Evolutionary conservation across 352 stramenopile genomes (phyloP).

Genomic region (Lagenidium giganteum): DNA sequence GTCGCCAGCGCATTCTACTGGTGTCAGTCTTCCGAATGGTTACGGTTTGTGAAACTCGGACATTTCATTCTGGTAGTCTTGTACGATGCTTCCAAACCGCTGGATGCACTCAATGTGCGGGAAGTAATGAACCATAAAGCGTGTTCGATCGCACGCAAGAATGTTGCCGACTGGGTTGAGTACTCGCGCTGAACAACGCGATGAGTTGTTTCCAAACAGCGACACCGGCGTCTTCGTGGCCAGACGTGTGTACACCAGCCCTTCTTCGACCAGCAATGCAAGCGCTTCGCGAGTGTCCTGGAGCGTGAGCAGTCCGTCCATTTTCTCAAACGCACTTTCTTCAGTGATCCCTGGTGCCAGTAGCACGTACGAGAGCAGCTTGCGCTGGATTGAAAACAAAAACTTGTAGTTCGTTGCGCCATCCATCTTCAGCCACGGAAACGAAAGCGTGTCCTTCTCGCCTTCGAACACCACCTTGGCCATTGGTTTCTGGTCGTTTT

Average conservation of each 20-base stretch:
- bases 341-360: slow-evolving; percentile 55
- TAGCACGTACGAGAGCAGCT: slow-evolving; percentile 53
- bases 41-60: slow-evolving; percentile 19
- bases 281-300: slow-evolving; percentile 74
- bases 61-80: slow-evolving; percentile 64
- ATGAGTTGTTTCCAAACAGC: background rate
- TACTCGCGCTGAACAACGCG: slow-evolving; percentile 18
- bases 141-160: slow-evolving; percentile 37
- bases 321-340: slow-evolving; percentile 37
- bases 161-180: slow-evolving; percentile 36
- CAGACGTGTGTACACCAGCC: slow-evolving; percentile 59
- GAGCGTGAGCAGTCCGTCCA: slow-evolving; percentile 58
- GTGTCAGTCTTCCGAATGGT: no score
- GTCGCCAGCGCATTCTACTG: no score
- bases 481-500: slow-evolving; percentile 5
- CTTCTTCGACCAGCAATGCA: slow-evolving; percentile 62
- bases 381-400: slow-evolving; percentile 72
- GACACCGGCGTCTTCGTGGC: slow-evolving; percentile 13
- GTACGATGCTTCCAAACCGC: slow-evolving; percentile 68
- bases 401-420: slow-evolving; percentile 70
- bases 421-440: slow-evolving; percentile 82
- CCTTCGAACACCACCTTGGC: slow-evolving; percentile 57
- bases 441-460: slow-evolving; percentile 75
- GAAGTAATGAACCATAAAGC: slow-evolving; percentile 65
- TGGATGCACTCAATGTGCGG: slow-evolving; percentile 76